Conservation (phyloP, 2,329 filamentous ascomycete species). For the Cordyceps fumosorosea region DNA sequence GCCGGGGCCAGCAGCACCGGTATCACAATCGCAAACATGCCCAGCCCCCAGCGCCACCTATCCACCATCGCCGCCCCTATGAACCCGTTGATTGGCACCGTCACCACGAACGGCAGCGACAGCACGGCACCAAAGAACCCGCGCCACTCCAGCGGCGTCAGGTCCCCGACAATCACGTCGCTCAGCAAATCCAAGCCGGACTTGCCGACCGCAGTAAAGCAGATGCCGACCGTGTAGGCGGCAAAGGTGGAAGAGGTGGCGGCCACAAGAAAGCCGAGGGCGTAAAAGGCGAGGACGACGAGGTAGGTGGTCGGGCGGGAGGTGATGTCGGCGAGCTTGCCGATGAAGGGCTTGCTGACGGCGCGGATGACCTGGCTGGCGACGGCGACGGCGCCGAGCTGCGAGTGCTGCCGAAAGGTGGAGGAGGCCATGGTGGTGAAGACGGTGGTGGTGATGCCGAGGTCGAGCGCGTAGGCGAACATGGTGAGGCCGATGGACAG, state of each 20-base stretch:
- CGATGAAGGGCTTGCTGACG: slow-evolving; percentile 53
- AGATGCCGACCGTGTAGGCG: slow-evolving; percentile 45
- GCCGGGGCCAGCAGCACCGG: slow-evolving; percentile 51
- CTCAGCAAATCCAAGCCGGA: slow-evolving; percentile 55
- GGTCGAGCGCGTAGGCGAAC: slow-evolving; percentile 33
- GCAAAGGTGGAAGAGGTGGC: slow-evolving; percentile 46
- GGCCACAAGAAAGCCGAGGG: slow-evolving; percentile 51
- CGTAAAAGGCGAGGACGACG: slow-evolving; percentile 47
- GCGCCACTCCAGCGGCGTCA: slow-evolving; percentile 41
- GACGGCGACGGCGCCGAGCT: slow-evolving; percentile 22
- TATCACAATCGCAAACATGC: slow-evolving; percentile 55
- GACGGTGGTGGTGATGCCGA: slow-evolving; percentile 29
- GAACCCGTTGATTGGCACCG: slow-evolving; percentile 31
- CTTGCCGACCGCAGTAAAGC: slow-evolving; percentile 53
- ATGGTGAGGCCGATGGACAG: slow-evolving; percentile 31
- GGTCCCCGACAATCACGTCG: slow-evolving; percentile 57
- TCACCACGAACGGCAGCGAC: slow-evolving; percentile 22
- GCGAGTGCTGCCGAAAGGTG: slow-evolving; percentile 25
- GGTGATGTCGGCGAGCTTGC: slow-evolving; percentile 55
- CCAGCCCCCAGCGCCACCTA: slow-evolving; percentile 47
- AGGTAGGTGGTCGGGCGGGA: slow-evolving; percentile 55
- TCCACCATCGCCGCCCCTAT: slow-evolving; percentile 33
- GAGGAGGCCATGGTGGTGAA: slow-evolving; percentile 29
- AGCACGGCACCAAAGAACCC: slow-evolving; percentile 25
- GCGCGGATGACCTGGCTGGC: slow-evolving; percentile 36